Evolutionary conservation across 345 rosid genomes (phyloP), one percentile per base, ranked within the genome.

Genomic region (Erucastrum elatum): DNA sequence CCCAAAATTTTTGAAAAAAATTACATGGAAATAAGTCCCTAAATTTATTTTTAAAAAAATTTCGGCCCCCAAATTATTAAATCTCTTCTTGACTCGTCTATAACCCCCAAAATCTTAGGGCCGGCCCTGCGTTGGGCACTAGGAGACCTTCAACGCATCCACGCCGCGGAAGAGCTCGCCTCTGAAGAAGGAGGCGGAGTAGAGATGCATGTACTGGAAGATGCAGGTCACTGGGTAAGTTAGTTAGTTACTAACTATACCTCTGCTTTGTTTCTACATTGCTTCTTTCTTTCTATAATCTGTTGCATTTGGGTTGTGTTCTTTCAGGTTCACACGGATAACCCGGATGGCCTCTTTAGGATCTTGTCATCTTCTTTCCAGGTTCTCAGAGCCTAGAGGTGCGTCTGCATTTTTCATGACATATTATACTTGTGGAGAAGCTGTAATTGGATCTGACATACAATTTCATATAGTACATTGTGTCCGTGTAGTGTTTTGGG

Each of bases 161-260:
- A 91, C n/a, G 87, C 91, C 0, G 98, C 97, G 2, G 98, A 94
- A 87, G 83, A 80, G 34, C 78, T 86, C n/a, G 95, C 26, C 80
- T 79, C 88, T 60, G 97, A 92, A 16, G 93, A 90, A 73, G 98
- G 97, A 6, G 94, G 94, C 10, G 97, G 97, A 53, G 95, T 90
- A 41, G 92, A 92, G 81, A 92, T 94, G 97, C 97, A 94, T 78
- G 98, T 92, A 79, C 91, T 94, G 29, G 98, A 92, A 87, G 97
- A 92, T 64, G 98, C 97, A 4, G 97, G 98, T 9, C 97, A 94
- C 71, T 94, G 97, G 98, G 97, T 94, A 88, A 74, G 68, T 81
- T 73, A 64, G 81, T 27, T 21, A 21, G 21, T 21, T 21, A 6
- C 67, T 21, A 37, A 21, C 55, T 21, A 58, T 8, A 53, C 25